Percentiles rank a stretch among this genome's conserved stretches.
Evolutionary conservation across 2,329 filamentous ascomycete genomes (phyloP).

Genomic region (Hymenoscyphus fraxineus): DNA sequence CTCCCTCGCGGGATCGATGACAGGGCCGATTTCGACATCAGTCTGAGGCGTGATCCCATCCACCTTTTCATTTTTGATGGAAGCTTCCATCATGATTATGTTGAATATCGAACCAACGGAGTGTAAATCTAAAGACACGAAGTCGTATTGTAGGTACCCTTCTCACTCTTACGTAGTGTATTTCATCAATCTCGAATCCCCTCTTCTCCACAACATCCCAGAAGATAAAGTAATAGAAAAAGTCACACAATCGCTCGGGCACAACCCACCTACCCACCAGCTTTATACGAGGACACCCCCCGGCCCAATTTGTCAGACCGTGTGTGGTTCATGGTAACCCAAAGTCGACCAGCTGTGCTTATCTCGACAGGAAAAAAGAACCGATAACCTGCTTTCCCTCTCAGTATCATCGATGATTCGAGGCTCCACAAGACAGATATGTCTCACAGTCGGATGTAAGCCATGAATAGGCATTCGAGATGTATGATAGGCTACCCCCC

Average conservation of each 20-base stretch:
- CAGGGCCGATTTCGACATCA: slow-evolving; percentile 9
- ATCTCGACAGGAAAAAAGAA: neutral
- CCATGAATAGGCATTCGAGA: neutral
- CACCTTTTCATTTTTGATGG: slow-evolving; percentile 19
- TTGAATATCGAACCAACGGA: neutral
- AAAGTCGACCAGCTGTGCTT: neutral
- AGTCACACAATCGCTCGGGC: neutral
- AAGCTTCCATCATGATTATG: neutral
- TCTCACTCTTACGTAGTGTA: neutral
- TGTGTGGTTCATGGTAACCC: neutral
- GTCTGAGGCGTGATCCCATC: neutral
- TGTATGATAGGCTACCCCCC: neutral
- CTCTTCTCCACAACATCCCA: neutral
- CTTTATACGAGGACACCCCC: neutral
- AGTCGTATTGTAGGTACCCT: neutral
- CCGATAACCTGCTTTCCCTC: neutral
- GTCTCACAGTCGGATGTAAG: neutral
- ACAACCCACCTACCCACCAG: neutral
- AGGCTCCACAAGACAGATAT: neutral
- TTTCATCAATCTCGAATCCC: neutral
- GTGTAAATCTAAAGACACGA: neutral
- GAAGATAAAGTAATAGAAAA: neutral
- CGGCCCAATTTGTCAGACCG: neutral
- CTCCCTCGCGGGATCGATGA: slow-evolving; percentile 44
- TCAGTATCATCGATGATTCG: neutral